Base-by-base conservation (phyloP, 179 eudicot genomes). In the Corrigiola litoralis region DNA sequence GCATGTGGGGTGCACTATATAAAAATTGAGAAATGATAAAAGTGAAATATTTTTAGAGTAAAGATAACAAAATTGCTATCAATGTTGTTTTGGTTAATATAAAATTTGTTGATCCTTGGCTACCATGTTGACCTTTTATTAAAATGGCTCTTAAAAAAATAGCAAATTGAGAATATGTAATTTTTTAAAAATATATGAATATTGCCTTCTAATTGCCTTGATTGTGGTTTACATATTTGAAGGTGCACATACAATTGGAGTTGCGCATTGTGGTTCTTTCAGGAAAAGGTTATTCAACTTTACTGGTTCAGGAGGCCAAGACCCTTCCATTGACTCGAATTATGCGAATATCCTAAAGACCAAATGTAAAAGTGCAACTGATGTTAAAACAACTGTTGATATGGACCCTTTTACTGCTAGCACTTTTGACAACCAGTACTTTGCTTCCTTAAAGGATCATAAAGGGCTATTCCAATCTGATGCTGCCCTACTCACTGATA, bases 211-310 rank as follows among this genome's bases (percentile, higher is more conserved):
- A n/a, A n/a, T n/a, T n/a, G n/a, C n/a, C n/a, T n/a, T n/a, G n/a
- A n/a, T n/a, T n/a, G n/a, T n/a, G n/a, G n/a, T n/a, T n/a, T n/a
- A n/a, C n/a, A n/a, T n/a, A n/a, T n/a, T n/a, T 1, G 6, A 45
- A 66, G 67, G 73, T 62, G 73, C 68, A 42, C 68, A 70, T 28
- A 70, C 73, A 41, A 70, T 61, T 32, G 73, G 68, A 38, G 18
- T 21, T 2, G 61, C 44, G 2, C 73, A 52, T 4, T 70, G 68
- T 18, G 27, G 47, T 37, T 7, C 24, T 7, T n/a, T 70, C 45
- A 40, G 44, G 4, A 42, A 17, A 17, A 70, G 73, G 47, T 41
- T 70, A 20, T 62, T 50, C 62, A 70, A 62, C 61, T 70, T 70
- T 51, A 62, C 67, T 1, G 68, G 73, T 6, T 25, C 10, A 0